Evolutionary conservation across 371 early-diverging fungal genomes (phyloP), one percentile per base, ranked within the genome.

Genomic region (Apophysomyces ossiformis): DNA sequence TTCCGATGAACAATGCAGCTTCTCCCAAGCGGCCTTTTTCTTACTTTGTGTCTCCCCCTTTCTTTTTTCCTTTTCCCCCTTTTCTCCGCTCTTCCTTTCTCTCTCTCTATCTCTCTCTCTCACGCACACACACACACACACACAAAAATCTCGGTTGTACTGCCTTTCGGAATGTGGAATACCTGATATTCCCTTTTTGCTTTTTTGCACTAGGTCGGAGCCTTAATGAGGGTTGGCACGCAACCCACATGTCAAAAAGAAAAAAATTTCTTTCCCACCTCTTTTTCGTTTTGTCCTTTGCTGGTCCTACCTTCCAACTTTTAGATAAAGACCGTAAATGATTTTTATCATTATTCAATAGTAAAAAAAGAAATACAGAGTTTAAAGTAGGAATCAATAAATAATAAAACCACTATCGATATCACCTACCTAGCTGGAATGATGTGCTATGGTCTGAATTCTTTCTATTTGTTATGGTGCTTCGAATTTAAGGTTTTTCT

Each of bases 11-110:
- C 37, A 32, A 13, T 50, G 18, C 59, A 11, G 43, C 41, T 46
- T 41, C 58, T 12, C 39, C 38, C 37, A 26, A 26, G 32, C 32
- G 32, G 32, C 44, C 45, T 16, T 44, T 32, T 37, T 46, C 54
- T 35, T 21, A 16, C 15, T 62, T 50, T 44, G 58, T 70, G 41
- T 59, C 60, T 65, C 58, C n/a, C 58, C 50, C 12, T 63, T 41
- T 41, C 37, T 58, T 36, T 47, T 39, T 37, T 57, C 16, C 57
- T 64, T 54, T 26, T 56, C 43, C 21, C 39, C 50, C 60, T 64
- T 41, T 41, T 41, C 13, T 41, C 41, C 41, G 11, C 13, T 41
- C 13, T 4, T 13, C 13, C 41, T 41, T 1, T 41, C 41, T 39
- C 39, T 5, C 39, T 39, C 39, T 11, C 13, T 41, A 11, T 41